Evolutionary conservation across 2,329 filamentous ascomycete species (phyloP), one percentile per base, ranked within the genome.

Genomic region (Amesomyces nigricolor): DNA sequence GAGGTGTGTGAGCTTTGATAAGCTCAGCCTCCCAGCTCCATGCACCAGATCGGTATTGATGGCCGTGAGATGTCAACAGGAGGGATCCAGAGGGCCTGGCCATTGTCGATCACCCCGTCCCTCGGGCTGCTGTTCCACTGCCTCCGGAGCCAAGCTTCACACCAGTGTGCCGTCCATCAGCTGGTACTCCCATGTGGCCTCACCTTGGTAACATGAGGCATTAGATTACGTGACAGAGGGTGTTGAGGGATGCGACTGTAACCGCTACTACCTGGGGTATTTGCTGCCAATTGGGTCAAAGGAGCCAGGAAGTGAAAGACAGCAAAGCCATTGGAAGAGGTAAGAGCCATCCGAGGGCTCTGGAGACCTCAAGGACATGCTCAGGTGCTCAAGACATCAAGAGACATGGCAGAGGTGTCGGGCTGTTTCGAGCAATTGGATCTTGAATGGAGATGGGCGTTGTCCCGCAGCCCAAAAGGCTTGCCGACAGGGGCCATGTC

Each of bases 141-240:
- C 49, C 40, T 47, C 47, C 46, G 19, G 39, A 38, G 47, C 51
- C 44, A 55, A 54, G 51, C 40, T 48, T 39, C 14, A 30, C 37
- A n/a, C 39, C 22, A 22, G 14, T 26, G 47, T 39, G 26, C 47
- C 11, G 46, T 13, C 53, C 51, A 60, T 62, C 58, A 62, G 50
- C 59, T 58, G 61, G 53, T 45, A 46, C 43, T 42, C 46, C 22
- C 57, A 60, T 63, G 60, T 64, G 60, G 58, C 42, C 50, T 38
- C 35, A 46, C 30, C 44, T 50, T 52, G 51, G 46, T 38, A 50
- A 50, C 40, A 51, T 49, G 47, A 53, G 54, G 53, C 26, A 51
- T 51, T 48, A 51, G 40, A 61, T 63, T 64, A 63, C 62, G 61
- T 63, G 59, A 60, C 58, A 22, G 48, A 37, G 39, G 19, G 11